Percentiles rank a stretch among this genome's conserved stretches.
Evolutionary conservation across 2,329 filamentous ascomycete genomes (phyloP).

Genomic region (Gliomastix tumulicola): DNA sequence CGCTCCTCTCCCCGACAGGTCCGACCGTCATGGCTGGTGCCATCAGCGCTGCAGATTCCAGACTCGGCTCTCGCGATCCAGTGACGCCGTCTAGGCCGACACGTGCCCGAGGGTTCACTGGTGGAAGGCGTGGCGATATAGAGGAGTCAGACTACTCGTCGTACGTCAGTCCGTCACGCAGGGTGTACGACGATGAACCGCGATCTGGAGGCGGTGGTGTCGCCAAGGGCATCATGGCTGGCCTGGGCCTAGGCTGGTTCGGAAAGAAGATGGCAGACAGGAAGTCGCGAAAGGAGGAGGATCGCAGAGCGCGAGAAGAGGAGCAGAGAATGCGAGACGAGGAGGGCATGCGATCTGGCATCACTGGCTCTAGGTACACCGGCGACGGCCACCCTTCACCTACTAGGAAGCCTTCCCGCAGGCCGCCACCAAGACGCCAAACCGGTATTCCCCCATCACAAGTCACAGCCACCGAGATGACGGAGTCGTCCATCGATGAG

Average conservation of each 20-base stretch:
- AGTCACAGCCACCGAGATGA: conserved; percentile 17
- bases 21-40: conserved; percentile 36
- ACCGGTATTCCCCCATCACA: conserved; percentile 19
- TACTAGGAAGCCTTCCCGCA: conserved; percentile 24
- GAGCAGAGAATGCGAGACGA: conserved; percentile 33
- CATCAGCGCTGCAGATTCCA: conserved; percentile 34
- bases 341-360: conserved; percentile 52
- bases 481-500: conserved; percentile 25
- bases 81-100: conserved; percentile 33
- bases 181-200: conserved; percentile 33
- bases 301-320: conserved; percentile 32
- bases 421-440: conserved; percentile 20
- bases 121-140: conserved; percentile 32
- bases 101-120: conserved; percentile 28
- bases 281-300: conserved; percentile 38
- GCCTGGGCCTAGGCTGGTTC: conserved; percentile 63
- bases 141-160: conserved; percentile 53
- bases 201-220: conserved; percentile 36
- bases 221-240: conserved; percentile 51
- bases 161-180: conserved; percentile 56
- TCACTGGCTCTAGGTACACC: conserved; percentile 57
- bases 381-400: conserved; percentile 57
- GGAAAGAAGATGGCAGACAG: conserved; percentile 57
- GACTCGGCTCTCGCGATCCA: conserved; percentile 28
- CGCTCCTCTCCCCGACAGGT: conserved; percentile 39